Conservation (phyloP, 164 flowering plant species). For the Houttuynia cordata region DNA sequence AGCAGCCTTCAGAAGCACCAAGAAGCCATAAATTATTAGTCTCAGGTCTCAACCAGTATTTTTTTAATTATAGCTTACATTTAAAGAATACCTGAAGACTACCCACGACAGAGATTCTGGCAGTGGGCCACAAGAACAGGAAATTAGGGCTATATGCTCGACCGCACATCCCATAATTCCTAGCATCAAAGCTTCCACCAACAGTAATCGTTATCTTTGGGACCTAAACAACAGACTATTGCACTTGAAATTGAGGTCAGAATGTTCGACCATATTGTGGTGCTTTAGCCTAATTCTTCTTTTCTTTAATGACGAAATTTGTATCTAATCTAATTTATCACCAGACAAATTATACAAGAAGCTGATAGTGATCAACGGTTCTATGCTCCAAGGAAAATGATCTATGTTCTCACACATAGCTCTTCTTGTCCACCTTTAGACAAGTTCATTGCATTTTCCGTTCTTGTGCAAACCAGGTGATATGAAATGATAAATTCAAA, state of each 20-base stretch:
- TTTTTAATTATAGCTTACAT: neutral
- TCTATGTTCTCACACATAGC: too few species aligned
- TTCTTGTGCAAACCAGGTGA: neutral
- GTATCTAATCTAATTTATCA: too few species aligned
- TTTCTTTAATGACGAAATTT: too few species aligned
- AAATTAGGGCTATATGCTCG: conserved; percentile 96
- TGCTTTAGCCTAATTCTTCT: too few species aligned
- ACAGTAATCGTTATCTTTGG: conserved; percentile 81
- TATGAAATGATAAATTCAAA: too few species aligned
- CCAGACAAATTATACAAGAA: too few species aligned
- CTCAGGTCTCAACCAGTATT: neutral
- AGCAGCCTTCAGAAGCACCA: conserved; percentile 58
- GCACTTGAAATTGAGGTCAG: neutral
- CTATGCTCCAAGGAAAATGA: too few species aligned
- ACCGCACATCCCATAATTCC: conserved; percentile 99
- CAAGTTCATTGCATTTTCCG: neutral
- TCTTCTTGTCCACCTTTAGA: neutral
- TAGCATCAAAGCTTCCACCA: conserved; percentile 99
- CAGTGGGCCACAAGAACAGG: conserved; percentile 95
- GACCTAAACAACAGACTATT: conserved; percentile 34
- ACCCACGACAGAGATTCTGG: conserved; percentile 95
- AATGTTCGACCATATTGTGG: too few species aligned
- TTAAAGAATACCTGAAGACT: conserved; percentile 65
- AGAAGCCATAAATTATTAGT: neutral
- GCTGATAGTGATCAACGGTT: too few species aligned